Evolutionary conservation across 371 early-diverging fungal species (phyloP).

Genomic region (Rhizomucor miehei): DNA sequence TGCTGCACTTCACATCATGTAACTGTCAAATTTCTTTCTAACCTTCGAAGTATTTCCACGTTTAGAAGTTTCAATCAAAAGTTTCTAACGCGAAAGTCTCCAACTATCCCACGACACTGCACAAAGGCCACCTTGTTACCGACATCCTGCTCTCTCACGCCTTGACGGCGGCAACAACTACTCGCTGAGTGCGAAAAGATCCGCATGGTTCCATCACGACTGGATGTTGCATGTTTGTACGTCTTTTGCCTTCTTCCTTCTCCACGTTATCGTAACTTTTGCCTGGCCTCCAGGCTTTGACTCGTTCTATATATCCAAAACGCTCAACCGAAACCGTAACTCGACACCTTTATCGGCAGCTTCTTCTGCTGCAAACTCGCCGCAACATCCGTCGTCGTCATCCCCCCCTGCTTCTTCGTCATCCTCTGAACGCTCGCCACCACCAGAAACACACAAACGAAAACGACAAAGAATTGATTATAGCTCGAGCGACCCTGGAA

Average conservation of each 20-base stretch:
- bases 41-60: too few species aligned
- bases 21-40: too few species aligned
- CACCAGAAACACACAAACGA: not conserved
- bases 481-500: not conserved
- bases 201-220: too few species aligned
- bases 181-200: too few species aligned
- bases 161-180: too few species aligned
- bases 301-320: not conserved
- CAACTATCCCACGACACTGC: too few species aligned
- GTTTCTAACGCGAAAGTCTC: too few species aligned
- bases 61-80: too few species aligned
- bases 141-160: too few species aligned
- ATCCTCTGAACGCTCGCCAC: not conserved
- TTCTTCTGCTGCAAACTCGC: constrained; percentile 7
- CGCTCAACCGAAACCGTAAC: constrained; percentile 4
- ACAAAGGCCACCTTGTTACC: too few species aligned
- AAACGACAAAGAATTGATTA: not conserved
- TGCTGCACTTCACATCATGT: too few species aligned
- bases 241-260: constrained; percentile 2
- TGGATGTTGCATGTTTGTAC: not conserved
- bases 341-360: constrained; percentile 3
- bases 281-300: too few species aligned
- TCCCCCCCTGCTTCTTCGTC: constrained; percentile 1
- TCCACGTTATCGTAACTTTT: not conserved
- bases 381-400: constrained; percentile 1